Conservation (phyloP, 148 eudicot species). For the Silene latifolia region DNA sequence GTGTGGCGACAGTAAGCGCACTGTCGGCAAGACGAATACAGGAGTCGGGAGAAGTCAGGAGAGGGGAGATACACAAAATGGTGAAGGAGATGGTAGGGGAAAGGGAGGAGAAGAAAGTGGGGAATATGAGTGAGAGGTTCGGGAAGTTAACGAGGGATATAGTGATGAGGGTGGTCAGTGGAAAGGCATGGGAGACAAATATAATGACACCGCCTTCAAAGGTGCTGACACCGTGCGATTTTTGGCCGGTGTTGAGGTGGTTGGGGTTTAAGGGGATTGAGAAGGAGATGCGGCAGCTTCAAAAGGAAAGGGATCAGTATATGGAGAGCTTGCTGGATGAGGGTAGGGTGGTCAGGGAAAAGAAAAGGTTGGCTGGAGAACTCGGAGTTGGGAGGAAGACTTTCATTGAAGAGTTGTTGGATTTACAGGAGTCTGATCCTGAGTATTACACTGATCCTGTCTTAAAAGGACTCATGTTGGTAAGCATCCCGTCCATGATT, state of each 20-base stretch:
- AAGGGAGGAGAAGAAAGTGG: not conserved
- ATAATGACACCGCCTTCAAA: too few relatives aligned
- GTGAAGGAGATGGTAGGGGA: not conserved
- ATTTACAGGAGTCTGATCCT: too few relatives aligned
- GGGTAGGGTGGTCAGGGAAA: too few relatives aligned
- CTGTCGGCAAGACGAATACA: conserved; percentile 23
- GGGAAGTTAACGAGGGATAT: conserved; percentile 17
- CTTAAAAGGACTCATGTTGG: conserved; percentile 40
- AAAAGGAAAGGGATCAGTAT: too few relatives aligned
- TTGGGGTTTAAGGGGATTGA: conserved; percentile 40
- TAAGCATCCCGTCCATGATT: conserved; percentile 8
- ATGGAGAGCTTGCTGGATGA: too few relatives aligned
- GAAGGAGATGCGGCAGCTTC: conserved; percentile 20
- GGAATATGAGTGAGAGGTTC: conserved; percentile 26
- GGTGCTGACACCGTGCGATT: conserved; percentile 24
- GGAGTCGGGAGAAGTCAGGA: conserved; percentile 13
- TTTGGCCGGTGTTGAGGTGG: conserved; percentile 45
- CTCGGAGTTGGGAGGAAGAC: too few relatives aligned
- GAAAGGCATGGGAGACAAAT: too few relatives aligned
- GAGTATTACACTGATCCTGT: not conserved
- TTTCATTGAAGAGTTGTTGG: too few relatives aligned
- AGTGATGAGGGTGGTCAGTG: conserved; percentile 23
- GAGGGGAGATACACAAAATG: conserved; percentile 10
- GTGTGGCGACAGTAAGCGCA: conserved; percentile 11
- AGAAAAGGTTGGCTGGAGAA: too few relatives aligned